Evolutionary conservation across 2,329 filamentous ascomycete species (phyloP).

Genomic region (Cadophora malorum): DNA sequence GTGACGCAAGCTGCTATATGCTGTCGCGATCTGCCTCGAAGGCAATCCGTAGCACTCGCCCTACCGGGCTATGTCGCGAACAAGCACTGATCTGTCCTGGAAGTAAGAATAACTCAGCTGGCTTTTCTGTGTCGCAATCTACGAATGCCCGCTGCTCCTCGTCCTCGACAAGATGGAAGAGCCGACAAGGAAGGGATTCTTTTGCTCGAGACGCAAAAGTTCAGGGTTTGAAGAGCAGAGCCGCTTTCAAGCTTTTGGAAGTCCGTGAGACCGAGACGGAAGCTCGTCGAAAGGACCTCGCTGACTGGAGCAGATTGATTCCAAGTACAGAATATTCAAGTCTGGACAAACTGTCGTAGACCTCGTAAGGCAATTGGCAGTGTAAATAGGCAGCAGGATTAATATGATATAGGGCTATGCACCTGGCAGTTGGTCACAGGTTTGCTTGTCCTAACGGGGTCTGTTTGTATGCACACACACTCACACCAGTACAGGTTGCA

Average conservation of each 20-base stretch:
- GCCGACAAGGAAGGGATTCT: slow-evolving; percentile 74
- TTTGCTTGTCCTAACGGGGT: slow-evolving; percentile 43
- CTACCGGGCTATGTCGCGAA: slow-evolving; percentile 12
- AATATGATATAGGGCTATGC: slow-evolving; percentile 69
- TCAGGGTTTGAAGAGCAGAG: slow-evolving; percentile 83
- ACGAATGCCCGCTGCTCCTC: slow-evolving; percentile 41
- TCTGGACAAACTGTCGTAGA: slow-evolving; percentile 87
- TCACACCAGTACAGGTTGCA: slow-evolving; percentile 68
- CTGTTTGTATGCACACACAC: background rate
- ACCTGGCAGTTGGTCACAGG: slow-evolving; percentile 75
- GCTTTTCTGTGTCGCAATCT: background rate
- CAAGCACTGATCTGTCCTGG: slow-evolving; percentile 16
- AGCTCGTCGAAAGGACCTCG: slow-evolving; percentile 20
- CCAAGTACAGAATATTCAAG: slow-evolving; percentile 79
- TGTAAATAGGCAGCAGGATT: slow-evolving; percentile 4
- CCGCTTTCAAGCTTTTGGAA: slow-evolving; percentile 92
- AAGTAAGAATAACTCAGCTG: background rate
- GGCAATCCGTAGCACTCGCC: slow-evolving; percentile 26
- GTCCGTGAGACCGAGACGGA: slow-evolving; percentile 50
- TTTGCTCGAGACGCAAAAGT: slow-evolving; percentile 80
- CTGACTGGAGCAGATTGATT: slow-evolving; percentile 69
- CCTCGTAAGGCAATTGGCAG: slow-evolving; percentile 61
- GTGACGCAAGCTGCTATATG: slow-evolving; percentile 34
- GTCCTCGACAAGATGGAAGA: slow-evolving; percentile 83
- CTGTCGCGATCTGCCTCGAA: slow-evolving; percentile 37